Base-by-base conservation (phyloP, 2,329 filamentous ascomycete genomes). In the Penicillium italicum region DNA sequence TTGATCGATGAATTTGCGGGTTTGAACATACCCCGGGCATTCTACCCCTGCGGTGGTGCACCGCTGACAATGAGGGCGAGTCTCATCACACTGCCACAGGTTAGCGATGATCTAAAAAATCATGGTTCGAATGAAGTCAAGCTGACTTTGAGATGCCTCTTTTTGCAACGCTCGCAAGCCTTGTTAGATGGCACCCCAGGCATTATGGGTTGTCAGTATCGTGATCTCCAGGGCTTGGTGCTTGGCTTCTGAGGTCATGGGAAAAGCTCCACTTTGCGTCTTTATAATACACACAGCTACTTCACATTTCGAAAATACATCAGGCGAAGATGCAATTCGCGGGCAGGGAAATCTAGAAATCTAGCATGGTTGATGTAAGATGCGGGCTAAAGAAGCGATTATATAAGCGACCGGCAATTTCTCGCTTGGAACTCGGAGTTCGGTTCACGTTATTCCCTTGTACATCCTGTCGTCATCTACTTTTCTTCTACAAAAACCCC, bases 1-100 rank as follows among this genome's bases (percentile, higher is more conserved):
- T 53, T 76, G 73, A 49, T 76, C 74, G 44, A 76, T 74, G 53
- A 76, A 76, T 41, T 76, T 76, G 53, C 74, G 73, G 22, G 69
- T 75, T 50, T 74, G 72, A 20, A 74, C 69, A 67, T 75, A 76
- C n/a, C 74, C 74, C 0, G 73, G 72, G 43, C 74, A 76, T 50
- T 74, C 67, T 24, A 72, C 68, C 12, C 72, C 72, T 7, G 73
- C 69, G 43, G 67, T 64, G 28, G 63, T 63, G 56, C 74, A 76
- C 20, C 73, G 69, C 51, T 72, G 69, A 52, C 74, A 76, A 14
- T 67, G 65, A 5, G 74, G 72, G 8, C 74, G 69, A 40, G 67
- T 66, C 55, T 76, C 74, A 61, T 76, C 74, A 57, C 74, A 76
- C 74, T 76, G 30, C 18, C 2, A 26, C 22, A 18, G 43, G 31